These are phyloP conservation scores for Omphalotus guepiniiformis DNA, from an alignment of 768 basidiomycete genomes.

Conservation along the genomic window DNA sequence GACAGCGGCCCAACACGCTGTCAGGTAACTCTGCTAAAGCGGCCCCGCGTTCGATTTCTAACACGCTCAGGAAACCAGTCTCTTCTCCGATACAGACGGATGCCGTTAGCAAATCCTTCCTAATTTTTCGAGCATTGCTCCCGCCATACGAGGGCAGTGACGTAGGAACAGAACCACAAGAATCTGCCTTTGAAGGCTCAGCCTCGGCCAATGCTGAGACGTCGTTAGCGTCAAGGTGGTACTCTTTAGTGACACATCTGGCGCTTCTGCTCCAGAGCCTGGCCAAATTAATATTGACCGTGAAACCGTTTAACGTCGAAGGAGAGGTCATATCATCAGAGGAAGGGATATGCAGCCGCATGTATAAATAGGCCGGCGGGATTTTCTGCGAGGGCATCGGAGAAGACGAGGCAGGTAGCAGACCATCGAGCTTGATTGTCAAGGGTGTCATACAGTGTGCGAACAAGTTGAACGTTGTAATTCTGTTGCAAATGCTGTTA, in stretches of 20 bases:
- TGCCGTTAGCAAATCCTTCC: too few species aligned
- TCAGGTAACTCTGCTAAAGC: too few species aligned
- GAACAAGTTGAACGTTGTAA: slow-evolving; percentile 46
- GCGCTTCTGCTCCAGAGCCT: slow-evolving; percentile 49
- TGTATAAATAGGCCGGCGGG: too few species aligned
- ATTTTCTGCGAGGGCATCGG: slow-evolving; percentile 51
- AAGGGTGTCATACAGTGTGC: slow-evolving; percentile 70
- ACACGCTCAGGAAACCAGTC: too few species aligned
- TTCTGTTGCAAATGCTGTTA: slow-evolving; percentile 23
- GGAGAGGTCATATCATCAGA: slow-evolving; percentile 49
- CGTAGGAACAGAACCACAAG: too few species aligned
- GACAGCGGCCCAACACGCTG: slow-evolving; percentile 58
- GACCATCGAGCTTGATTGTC: slow-evolving; percentile 53
- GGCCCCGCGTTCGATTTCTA: too few species aligned
- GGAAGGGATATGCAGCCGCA: slow-evolving; percentile 53
- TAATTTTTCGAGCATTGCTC: too few species aligned
- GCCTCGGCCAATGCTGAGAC: too few species aligned
- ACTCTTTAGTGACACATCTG: slow-evolving; percentile 61
- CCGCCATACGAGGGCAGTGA: too few species aligned
- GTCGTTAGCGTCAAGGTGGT: too few species aligned
- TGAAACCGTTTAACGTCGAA: slow-evolving; percentile 60
- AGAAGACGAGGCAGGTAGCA: slow-evolving; percentile 35
- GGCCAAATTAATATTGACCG: slow-evolving; percentile 51
- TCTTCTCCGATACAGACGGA: too few species aligned
- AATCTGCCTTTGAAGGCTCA: too few species aligned